Conservation (phyloP, 2,329 filamentous ascomycete genomes). For the Cercospora beticola region DNA sequence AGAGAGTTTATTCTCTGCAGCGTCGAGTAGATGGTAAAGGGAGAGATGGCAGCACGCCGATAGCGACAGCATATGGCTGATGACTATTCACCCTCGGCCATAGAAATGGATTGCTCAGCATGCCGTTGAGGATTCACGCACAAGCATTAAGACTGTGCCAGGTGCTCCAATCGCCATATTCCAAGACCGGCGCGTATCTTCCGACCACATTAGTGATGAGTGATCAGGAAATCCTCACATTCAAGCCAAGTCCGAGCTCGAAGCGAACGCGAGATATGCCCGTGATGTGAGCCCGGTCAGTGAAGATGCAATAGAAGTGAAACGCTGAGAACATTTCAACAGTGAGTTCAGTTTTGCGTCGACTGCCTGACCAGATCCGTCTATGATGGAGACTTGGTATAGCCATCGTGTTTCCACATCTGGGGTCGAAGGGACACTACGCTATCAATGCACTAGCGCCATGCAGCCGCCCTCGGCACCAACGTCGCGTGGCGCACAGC, state of each 20-base stretch:
- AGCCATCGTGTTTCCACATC: neutral
- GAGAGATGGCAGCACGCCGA: neutral
- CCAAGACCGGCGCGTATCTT: neutral
- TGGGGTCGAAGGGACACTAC: neutral
- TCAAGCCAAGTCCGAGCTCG: neutral
- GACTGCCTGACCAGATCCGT: neutral
- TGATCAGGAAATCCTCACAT: slow-evolving; percentile 8
- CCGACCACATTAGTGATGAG: slow-evolving; percentile 7
- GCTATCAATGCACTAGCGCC: neutral
- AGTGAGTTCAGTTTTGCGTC: neutral
- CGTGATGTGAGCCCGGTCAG: neutral
- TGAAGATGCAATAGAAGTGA: neutral
- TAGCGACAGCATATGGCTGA: neutral
- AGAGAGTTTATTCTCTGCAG: neutral
- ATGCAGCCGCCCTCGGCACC: neutral
- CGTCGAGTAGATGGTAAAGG: neutral
- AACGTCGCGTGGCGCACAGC: neutral
- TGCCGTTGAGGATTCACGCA: neutral
- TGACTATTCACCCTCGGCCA: neutral
- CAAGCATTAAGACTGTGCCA: neutral
- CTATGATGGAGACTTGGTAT: neutral
- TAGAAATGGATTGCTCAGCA: neutral
- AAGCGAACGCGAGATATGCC: neutral
- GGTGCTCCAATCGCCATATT: neutral
- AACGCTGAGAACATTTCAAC: neutral